These are phyloP conservation scores for Hanseniaspora occidentalis DNA, from an alignment of 805 yeast genomes.

Conservation along the genomic window DNA sequence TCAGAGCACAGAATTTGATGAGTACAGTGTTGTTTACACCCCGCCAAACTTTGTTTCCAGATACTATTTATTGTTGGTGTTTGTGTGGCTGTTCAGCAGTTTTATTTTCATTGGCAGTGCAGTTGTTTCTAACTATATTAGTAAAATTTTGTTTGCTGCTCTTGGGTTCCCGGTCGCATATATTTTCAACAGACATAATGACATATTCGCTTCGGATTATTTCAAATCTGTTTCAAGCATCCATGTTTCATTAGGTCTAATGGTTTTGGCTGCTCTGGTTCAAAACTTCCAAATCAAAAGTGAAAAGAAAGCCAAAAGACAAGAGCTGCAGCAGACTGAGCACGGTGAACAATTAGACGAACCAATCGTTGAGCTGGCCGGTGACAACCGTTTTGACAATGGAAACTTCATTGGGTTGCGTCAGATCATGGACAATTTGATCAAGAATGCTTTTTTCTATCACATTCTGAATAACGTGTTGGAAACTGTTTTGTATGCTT, in stretches of 20 bases:
- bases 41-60: conserved; percentile 68
- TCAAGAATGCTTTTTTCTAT: conserved; percentile 1
- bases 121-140: conserved; percentile 11
- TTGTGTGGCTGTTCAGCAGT: conserved; percentile 36
- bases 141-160: conserved; percentile 8
- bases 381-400: neutral
- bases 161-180: conserved; percentile 7
- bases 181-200: neutral
- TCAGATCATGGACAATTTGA: neutral
- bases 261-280: neutral
- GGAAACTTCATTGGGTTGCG: neutral
- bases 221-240: neutral
- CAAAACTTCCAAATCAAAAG: neutral
- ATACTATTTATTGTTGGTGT: conserved; percentile 29
- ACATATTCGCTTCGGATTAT: neutral
- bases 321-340: neutral
- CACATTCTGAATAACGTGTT: neutral
- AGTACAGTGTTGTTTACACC: conserved; percentile 67
- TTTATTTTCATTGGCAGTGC: conserved; percentile 13
- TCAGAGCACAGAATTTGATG: conserved; percentile 28
- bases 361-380: neutral
- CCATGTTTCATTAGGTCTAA: neutral
- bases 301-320: neutral
- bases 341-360: neutral
- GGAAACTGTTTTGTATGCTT: neutral